Base-by-base conservation (phyloP, 108 stramenopile genomes). In the Cyclotella choctawhatcheeana region DNA sequence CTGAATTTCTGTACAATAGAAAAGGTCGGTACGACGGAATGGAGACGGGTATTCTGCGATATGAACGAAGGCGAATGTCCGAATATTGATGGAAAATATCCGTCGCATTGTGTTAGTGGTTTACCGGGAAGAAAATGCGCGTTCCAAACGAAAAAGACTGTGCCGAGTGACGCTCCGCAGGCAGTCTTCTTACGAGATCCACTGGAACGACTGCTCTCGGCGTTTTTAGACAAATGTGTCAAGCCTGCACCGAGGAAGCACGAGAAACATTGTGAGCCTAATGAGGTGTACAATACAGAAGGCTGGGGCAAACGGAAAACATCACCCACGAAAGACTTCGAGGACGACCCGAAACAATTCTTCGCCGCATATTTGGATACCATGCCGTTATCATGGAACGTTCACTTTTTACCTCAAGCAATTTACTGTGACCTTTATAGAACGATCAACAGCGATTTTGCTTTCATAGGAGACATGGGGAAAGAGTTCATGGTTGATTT, bases 131-230 rank as follows among this genome's bases (percentile, higher is more conserved):
- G 43, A n/a, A 67, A 66, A 29, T 68, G 78, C 44, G 47, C 67
- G 12, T 79, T 32, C 32, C 32, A 26, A 31, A 79, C 78, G 32
- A 48, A 33, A 2, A 58, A 73, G 30, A 32, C 32, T 0, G 45
- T 79, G 58, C 58, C 64, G 0, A 25, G 30, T 22, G 71, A 73
- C 45, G 71, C 71, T 21, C 81, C 79, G 2, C 69, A 51, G 53
- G 84, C 68, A 16, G 86, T 86, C 2, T 86, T 89, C 58, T 26
- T 85, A 31, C 72, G 88, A 20, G 88, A 89, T 82, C 88, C 88
- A 1, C 54, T 86, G 22, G 88, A 89, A 37, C 77, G 88, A 25
- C 64, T 86, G 5, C 47, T 89, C 22, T 70, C 67, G 26, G 88
- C 65, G 0, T 88, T 71, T 64, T 69, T 89, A 40, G 84, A 89